Percentiles rank a stretch among this genome's conserved stretches.
Evolutionary conservation across 2,329 filamentous ascomycete species (phyloP).

Genomic region (Macrophomina pseudophaseolina): DNA sequence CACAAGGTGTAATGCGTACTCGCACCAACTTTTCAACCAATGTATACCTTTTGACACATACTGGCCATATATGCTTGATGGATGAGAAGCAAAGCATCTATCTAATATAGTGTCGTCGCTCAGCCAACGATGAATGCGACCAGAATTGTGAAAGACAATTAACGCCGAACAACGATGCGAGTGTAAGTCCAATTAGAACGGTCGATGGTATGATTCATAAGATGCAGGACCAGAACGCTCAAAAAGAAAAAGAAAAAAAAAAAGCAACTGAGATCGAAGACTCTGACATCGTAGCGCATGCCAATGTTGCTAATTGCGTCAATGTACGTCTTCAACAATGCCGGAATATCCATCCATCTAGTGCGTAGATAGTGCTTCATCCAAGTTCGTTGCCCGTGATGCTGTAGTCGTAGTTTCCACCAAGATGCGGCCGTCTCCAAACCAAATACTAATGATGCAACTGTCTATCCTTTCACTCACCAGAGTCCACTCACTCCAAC

Average conservation of each 20-base stretch:
- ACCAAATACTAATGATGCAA: no score
- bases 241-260: neutral
- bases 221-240: neutral
- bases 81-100: no score
- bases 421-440: no score
- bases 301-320: neutral
- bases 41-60: no score
- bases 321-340: neutral
- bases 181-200: neutral
- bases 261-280: neutral
- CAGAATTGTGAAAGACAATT: neutral
- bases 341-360: neutral
- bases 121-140: no score
- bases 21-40: no score
- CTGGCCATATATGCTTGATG: no score
- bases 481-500: conserved; percentile 32
- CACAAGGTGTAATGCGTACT: no score
- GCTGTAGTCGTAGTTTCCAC: no score
- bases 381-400: neutral
- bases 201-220: neutral
- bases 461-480: no score
- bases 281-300: neutral
- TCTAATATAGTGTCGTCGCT: no score
- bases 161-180: neutral
- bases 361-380: neutral